phyloP scores from a whole-genome alignment of 2,329 filamentous ascomycete genomes.

The Elsinoe necatrix region DNA sequence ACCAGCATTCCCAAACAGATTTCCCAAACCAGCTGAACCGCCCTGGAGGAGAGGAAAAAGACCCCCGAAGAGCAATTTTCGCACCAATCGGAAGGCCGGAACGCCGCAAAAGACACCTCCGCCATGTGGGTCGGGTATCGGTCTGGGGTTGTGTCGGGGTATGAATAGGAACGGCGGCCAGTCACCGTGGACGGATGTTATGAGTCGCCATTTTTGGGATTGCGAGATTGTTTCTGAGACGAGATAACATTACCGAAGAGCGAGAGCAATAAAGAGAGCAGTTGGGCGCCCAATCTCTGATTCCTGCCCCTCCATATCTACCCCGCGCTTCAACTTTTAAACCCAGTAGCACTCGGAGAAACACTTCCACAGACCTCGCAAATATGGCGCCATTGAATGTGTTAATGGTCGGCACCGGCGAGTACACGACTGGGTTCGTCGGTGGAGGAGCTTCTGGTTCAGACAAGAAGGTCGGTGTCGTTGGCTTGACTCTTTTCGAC shows the following conservation, averaged over 20 bases:
- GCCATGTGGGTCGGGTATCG: background rate
- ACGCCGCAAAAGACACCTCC: conserved; percentile 9
- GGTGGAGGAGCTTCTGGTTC: conserved; percentile 73
- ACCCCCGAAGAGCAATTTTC: background rate
- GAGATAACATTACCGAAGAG: background rate
- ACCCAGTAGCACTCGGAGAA: background rate
- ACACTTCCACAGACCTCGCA: conserved; percentile 7
- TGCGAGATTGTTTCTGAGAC: background rate
- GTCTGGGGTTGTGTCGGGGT: background rate
- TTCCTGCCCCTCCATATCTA: background rate
- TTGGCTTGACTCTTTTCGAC: conserved; percentile 83
- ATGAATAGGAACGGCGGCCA: background rate
- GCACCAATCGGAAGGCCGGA: background rate
- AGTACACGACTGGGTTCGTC: conserved; percentile 95
- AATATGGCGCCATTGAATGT: conserved; percentile 43
- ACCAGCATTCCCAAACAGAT: conserved; percentile 1
- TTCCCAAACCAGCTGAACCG: background rate
- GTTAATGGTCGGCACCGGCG: conserved; percentile 69
- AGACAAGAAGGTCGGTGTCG: conserved; percentile 94
- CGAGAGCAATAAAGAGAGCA: background rate
- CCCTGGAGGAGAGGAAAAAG: background rate
- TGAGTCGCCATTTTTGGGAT: background rate
- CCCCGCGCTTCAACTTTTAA: background rate
- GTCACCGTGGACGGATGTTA: background rate
- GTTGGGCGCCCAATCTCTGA: background rate